A percentile compares a stretch with the other conserved stretches of the same genome.
phyloP scores from a whole-genome alignment of 768 basidiomycete genomes.

The Tephrocybe sp. region DNA sequence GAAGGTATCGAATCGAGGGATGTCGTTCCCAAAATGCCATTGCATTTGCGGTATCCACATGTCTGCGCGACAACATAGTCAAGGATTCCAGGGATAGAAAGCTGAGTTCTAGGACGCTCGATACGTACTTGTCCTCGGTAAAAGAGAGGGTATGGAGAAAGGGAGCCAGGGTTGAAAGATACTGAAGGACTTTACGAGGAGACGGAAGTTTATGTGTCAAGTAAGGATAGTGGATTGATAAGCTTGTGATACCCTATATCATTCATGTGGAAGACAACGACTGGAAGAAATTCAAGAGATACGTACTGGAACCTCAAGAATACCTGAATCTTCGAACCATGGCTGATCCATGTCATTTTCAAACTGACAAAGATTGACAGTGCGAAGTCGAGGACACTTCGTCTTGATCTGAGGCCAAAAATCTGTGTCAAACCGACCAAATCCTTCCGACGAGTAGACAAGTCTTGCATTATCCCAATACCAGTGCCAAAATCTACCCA shows the following conservation, averaged over 20 bases:
- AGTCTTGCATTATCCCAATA: neutral
- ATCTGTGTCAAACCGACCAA: neutral
- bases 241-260: neutral
- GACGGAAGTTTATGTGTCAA: neutral
- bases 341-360: neutral
- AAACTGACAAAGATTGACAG: neutral
- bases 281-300: too few relatives aligned
- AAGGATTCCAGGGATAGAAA: neutral
- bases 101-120: neutral
- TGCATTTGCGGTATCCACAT: neutral
- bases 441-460: too few relatives aligned
- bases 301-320: slow-evolving; percentile 1
- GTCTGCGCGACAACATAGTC: neutral
- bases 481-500: neutral
- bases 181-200: neutral
- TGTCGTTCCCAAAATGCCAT: slow-evolving; percentile 16
- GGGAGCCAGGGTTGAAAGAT: slow-evolving; percentile 1
- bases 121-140: neutral
- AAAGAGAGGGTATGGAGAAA: slow-evolving; percentile 2
- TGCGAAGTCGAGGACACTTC: slow-evolving; percentile 2
- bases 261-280: neutral
- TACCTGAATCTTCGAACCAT: neutral
- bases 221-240: neutral
- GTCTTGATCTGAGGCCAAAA: neutral
- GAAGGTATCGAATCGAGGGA: slow-evolving; percentile 8